phyloP scores from a whole-genome alignment of 2,329 filamentous ascomycete species.

The Nothophaeocryptopus gaeumannii region DNA sequence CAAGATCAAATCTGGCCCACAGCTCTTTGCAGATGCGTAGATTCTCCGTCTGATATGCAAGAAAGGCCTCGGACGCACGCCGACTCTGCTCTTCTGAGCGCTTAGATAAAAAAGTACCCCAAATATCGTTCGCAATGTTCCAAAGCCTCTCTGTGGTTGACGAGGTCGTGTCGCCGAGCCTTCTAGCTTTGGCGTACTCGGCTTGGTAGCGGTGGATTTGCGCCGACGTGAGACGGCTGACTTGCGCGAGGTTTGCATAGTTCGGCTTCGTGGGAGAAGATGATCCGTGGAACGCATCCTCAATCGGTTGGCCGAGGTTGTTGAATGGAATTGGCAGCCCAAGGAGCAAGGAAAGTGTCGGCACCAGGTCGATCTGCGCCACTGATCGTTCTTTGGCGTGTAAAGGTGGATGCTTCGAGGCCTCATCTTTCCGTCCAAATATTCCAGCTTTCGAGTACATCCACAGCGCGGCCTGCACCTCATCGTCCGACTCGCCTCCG shows the following conservation, averaged over 20 bases:
- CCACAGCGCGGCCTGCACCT: constrained; percentile 92
- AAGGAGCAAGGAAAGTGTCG: constrained; percentile 81
- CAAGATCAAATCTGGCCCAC: constrained; percentile 89
- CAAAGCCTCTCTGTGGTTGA: constrained; percentile 53
- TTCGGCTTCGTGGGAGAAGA: constrained; percentile 52
- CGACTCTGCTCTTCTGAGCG: constrained; percentile 23
- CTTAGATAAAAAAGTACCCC: constrained; percentile 39
- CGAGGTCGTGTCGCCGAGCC: constrained; percentile 59
- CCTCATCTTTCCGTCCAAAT: constrained; percentile 73
- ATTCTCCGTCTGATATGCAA: constrained; percentile 73
- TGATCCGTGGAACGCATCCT: constrained; percentile 79
- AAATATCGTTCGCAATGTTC: constrained; percentile 56
- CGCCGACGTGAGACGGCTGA: constrained; percentile 73
- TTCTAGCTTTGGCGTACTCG: constrained; percentile 73
- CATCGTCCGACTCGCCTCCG: constrained; percentile 95
- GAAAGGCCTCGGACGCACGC: constrained; percentile 57
- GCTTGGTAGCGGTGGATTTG: constrained; percentile 87
- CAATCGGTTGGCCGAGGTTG: constrained; percentile 87
- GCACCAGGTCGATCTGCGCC: constrained; percentile 89
- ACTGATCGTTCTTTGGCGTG: constrained; percentile 75
- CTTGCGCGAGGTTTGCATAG: constrained; percentile 70
- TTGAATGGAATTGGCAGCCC: constrained; percentile 95
- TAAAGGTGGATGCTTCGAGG: constrained; percentile 56
- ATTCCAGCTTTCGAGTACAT: constrained; percentile 90
- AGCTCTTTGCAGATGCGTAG: constrained; percentile 75